Base-by-base conservation (phyloP, 2,329 filamentous ascomycete genomes). In the Elsinoe perseae region DNA sequence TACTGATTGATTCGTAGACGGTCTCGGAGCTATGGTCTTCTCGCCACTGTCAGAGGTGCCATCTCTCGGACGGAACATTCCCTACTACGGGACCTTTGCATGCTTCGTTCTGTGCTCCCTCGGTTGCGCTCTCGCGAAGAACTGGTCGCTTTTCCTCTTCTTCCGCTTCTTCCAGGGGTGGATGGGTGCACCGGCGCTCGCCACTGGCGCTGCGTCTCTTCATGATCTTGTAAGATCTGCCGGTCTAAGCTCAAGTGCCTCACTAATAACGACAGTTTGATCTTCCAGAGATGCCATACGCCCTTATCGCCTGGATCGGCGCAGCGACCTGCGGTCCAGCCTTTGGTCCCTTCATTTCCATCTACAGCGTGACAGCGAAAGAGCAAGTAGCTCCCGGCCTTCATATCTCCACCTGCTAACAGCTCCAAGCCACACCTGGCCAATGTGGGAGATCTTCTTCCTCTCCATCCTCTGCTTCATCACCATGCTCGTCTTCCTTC, bases 31-130 rank as follows among this genome's bases (percentile, higher is more conserved):
- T 1, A 68, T 87, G 25, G 59, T 88, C 23, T 87, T 81, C 69
- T 82, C 81, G 0, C 85, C 85, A 0, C 68, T 88, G 38, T 80
- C 76, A 50, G 85, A 89, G 69, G 80, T 88, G 21, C 83, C 85
- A 0, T 66, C 76, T 43, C 78, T 88, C 52, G 85, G 86, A 2
- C 76, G 85, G 5, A 87, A 84, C 62, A 80, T 81, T 0, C 78
- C 85, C 4, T 89, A 89, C 68, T 79, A 86, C 34, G 66, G 80
- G 61, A 84, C 84, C 8, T 84, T 88, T 72, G 78, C 79, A 57
- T 72, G 87, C 27, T 89, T 87, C 66, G 77, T 88, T 14, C 84
- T 84, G 0, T 80, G 83, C 0, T 81, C 83, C 0, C 67, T 87
- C 0, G 40, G 40, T 9, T 4, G 4, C 8, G 10, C 8, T 9